phyloP scores from a whole-genome alignment of 495 filamentous ascomycete genomes.

The Lasiosphaeria miniovina region DNA sequence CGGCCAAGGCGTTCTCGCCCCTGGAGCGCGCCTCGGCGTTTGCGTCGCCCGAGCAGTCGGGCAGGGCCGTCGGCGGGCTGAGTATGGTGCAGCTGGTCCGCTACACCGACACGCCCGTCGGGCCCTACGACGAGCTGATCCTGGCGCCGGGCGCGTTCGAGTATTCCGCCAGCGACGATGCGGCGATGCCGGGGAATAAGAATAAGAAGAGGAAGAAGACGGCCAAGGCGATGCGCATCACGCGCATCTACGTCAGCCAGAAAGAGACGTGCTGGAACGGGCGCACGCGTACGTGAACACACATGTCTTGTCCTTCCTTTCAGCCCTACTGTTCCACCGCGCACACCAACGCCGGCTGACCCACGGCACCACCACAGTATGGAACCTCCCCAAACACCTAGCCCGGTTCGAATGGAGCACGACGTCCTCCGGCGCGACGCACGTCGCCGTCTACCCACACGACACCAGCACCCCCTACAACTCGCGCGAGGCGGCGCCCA shows the following conservation, averaged over 20 bases:
- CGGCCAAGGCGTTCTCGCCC: constrained; percentile 37
- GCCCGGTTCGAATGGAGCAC: constrained; percentile 48
- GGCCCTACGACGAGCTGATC: constrained; percentile 51
- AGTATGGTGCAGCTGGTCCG: constrained; percentile 47
- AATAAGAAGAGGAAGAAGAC: constrained; percentile 13
- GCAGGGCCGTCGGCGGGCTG: constrained; percentile 41
- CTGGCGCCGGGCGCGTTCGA: constrained; percentile 44
- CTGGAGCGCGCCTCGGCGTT: constrained; percentile 36
- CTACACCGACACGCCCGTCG: constrained; percentile 49
- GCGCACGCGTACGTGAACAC: constrained; percentile 27
- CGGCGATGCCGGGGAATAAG: background rate
- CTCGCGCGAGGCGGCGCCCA: constrained; percentile 23
- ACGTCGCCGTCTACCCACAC: constrained; percentile 44
- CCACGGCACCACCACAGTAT: constrained; percentile 31
- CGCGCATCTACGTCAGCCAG: constrained; percentile 51
- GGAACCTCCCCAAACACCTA: constrained; percentile 55
- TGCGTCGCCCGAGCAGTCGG: constrained; percentile 24
- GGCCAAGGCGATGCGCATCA: constrained; percentile 33
- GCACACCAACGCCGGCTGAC: background rate
- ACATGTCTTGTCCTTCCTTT: too few relatives aligned
- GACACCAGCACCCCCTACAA: constrained; percentile 20
- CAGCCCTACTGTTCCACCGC: too few relatives aligned
- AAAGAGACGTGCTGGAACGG: constrained; percentile 49
- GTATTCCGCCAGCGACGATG: constrained; percentile 26
- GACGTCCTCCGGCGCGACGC: constrained; percentile 29